A percentile compares a stretch with the other conserved stretches of the same genome.
Evolutionary conservation across 1,284 basidiomycete species (phyloP).

Genomic region (Pisolithus thermaeus): DNA sequence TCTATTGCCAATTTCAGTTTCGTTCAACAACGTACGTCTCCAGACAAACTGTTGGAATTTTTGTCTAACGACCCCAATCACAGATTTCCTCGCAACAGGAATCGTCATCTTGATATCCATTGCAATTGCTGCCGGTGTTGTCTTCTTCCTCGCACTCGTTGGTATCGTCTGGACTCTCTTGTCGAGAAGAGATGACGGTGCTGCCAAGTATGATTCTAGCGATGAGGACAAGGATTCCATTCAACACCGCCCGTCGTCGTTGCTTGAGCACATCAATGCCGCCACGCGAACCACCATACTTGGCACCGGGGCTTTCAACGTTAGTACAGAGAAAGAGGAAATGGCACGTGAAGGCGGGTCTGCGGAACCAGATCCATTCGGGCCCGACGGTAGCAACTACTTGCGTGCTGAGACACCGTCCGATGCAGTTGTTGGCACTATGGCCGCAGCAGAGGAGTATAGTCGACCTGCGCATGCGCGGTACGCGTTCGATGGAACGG

Average conservation of each 20-base stretch:
- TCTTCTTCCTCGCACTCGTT: constrained; percentile 85
- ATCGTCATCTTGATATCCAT: constrained; percentile 97
- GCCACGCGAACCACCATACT: constrained; percentile 76
- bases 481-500: constrained; percentile 73
- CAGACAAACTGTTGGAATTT: neutral
- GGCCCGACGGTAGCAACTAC: constrained; percentile 68
- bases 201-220: constrained; percentile 49
- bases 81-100: constrained; percentile 85
- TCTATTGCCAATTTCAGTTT: constrained; percentile 78
- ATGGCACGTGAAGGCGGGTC: constrained; percentile 29
- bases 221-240: constrained; percentile 69
- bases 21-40: constrained; percentile 56
- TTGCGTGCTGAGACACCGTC: constrained; percentile 72
- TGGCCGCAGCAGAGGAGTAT: constrained; percentile 55
- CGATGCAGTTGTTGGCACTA: constrained; percentile 57
- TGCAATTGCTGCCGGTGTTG: constrained; percentile 91
- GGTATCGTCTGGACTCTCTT: constrained; percentile 89
- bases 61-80: constrained; percentile 14
- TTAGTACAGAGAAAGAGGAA: constrained; percentile 50
- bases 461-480: constrained; percentile 71
- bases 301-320: constrained; percentile 48
- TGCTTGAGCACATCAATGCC: constrained; percentile 84
- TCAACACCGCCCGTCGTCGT: constrained; percentile 69
- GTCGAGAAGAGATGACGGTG: constrained; percentile 68
- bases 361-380: constrained; percentile 45